These are phyloP conservation scores for Fusarium algeriense DNA, from an alignment of 2,329 filamentous ascomycete species.

Conservation along the genomic window DNA sequence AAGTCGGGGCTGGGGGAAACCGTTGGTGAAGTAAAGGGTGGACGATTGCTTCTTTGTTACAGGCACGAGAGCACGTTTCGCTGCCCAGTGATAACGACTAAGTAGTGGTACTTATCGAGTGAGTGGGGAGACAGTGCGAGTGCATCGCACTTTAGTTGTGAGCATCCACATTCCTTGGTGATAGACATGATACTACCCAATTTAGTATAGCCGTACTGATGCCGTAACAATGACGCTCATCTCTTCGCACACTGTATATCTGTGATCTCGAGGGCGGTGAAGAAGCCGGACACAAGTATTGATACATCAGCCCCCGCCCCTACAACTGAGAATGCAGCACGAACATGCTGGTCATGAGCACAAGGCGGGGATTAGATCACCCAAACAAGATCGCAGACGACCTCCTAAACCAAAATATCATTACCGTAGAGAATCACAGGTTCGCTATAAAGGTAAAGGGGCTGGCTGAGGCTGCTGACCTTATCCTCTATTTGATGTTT, in stretches of 20 bases:
- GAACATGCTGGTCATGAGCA: constrained; percentile 45
- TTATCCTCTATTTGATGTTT: not conserved
- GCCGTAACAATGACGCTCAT: constrained; percentile 39
- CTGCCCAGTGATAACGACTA: constrained; percentile 36
- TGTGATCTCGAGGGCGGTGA: constrained; percentile 25
- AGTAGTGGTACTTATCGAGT: constrained; percentile 36
- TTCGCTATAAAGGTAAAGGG: not conserved
- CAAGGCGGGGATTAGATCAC: constrained; percentile 39
- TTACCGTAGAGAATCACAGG: too few species aligned
- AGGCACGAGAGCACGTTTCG: constrained; percentile 44
- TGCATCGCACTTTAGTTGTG: constrained; percentile 14
- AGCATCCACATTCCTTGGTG: not conserved
- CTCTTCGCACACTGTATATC: constrained; percentile 38
- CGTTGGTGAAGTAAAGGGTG: constrained; percentile 34
- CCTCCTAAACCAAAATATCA: not conserved
- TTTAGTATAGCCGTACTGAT: not conserved
- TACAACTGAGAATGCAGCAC: constrained; percentile 33
- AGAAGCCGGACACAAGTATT: constrained; percentile 21
- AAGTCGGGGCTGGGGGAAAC: constrained; percentile 41
- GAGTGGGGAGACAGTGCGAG: constrained; percentile 41
- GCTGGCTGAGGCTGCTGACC: constrained; percentile 7
- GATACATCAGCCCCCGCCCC: constrained; percentile 36
- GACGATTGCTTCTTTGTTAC: constrained; percentile 40
- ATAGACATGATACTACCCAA: not conserved
- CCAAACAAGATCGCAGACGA: constrained; percentile 33